These are phyloP conservation scores for Amphibolis antarctica DNA, from an alignment of 106 monocot genomes.

Conservation along the genomic window DNA sequence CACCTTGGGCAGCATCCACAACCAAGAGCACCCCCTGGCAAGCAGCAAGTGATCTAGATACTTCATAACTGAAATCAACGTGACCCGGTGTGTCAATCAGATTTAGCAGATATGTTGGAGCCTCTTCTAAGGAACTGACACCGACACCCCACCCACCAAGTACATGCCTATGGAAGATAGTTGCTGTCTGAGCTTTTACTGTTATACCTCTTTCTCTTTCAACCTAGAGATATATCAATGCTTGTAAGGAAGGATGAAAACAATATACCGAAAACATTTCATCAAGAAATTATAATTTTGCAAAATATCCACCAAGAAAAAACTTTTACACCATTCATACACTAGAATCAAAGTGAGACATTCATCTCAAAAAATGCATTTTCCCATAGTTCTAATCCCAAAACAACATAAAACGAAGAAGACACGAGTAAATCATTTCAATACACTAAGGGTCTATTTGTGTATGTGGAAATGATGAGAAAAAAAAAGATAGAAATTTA, in stretches of 20 bases:
- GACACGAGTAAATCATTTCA: no score
- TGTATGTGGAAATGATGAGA: no score
- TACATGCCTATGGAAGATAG: constrained; percentile 74
- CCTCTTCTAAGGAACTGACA: constrained; percentile 5
- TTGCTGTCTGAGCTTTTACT: constrained; percentile 96
- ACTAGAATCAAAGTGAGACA: no score
- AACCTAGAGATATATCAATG: constrained; percentile 1
- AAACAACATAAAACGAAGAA: no score
- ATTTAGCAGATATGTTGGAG: constrained; percentile 55
- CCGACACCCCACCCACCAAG: not conserved
- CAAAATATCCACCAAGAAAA: no score
- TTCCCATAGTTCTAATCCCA: no score
- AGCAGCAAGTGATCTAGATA: constrained; percentile 93
- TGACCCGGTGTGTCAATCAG: constrained; percentile 97
- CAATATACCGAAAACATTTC: no score
- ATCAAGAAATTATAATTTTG: no score
- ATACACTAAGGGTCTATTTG: no score
- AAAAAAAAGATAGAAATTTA: no score
- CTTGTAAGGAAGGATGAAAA: not conserved
- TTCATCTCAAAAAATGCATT: no score
- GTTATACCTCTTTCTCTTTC: constrained; percentile 99
- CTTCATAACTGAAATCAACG: constrained; percentile 99
- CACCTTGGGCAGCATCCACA: constrained; percentile 99
- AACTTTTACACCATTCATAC: no score
- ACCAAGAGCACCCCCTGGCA: constrained; percentile 96